These are phyloP conservation scores for Ophiosphaerella korrae DNA, from an alignment of 2,329 filamentous ascomycete species.

Conservation along the genomic window DNA sequence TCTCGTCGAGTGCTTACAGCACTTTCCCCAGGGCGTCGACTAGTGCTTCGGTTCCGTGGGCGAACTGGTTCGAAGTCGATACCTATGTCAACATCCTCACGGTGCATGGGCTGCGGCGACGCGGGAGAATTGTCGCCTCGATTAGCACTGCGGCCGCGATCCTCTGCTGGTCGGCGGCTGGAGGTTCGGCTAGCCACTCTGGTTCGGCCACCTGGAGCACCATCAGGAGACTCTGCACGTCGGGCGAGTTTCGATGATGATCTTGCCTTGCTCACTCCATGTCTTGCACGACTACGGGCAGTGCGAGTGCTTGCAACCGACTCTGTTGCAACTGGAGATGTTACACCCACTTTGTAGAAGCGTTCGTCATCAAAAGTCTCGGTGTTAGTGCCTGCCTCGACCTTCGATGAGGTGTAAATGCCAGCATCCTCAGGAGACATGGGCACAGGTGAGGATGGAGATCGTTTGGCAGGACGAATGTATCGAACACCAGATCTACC, in stretches of 20 bases:
- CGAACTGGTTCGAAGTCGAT: conserved; percentile 67
- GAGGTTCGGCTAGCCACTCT: conserved; percentile 40
- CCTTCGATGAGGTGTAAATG: conserved; percentile 53
- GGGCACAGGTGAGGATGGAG: conserved; percentile 87
- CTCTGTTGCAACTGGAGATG: conserved; percentile 46
- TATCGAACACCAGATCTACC: conserved; percentile 69
- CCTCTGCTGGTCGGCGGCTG: conserved; percentile 42
- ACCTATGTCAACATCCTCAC: conserved; percentile 59
- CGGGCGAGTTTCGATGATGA: conserved; percentile 44
- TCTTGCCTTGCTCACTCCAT: conserved; percentile 40
- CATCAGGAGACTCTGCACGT: conserved; percentile 45
- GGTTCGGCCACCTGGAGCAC: conserved; percentile 29
- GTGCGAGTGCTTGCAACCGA: conserved; percentile 43
- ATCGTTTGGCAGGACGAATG: conserved; percentile 78
- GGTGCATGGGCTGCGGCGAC: conserved; percentile 77
- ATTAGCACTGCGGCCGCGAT: conserved; percentile 43
- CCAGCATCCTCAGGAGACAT: conserved; percentile 86
- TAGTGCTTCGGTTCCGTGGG: conserved; percentile 58
- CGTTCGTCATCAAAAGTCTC: conserved; percentile 56
- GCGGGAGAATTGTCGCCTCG: conserved; percentile 70
- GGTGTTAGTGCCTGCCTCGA: conserved; percentile 47
- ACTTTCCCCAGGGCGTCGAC: conserved; percentile 54
- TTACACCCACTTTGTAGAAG: conserved; percentile 51
- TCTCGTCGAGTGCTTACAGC: conserved; percentile 51
- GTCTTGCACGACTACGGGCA: conserved; percentile 40